Evolutionary conservation across 129 eudicot genomes (phyloP), one percentile per base, ranked within the genome.

Genomic region (Solidago caesia): DNA sequence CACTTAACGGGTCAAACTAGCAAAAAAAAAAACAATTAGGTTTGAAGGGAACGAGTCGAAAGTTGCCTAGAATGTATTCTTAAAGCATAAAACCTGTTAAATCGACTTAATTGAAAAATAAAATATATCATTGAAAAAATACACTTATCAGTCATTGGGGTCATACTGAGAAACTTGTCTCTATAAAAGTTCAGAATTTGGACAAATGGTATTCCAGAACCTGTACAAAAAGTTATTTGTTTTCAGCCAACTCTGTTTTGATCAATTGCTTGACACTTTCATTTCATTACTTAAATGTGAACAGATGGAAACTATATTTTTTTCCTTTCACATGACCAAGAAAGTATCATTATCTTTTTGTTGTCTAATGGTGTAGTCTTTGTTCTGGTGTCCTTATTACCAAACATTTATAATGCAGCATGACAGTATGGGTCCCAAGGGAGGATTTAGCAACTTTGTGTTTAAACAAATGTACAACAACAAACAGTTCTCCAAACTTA

Each of bases 361-460:
- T 27, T 10, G 56, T 58, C 9, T 70, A 72, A 72, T 58, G 12
- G 16, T 10, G 15, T 14, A 11, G 13, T 43, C 48, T 64, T 29
- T 72, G 27, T 61, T 49, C 42, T 42, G 44, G 75, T 58, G 74
- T 43, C 46, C 69, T 58, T 26, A 67, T 41, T 60, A 48, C 65
- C 68, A 21, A 68, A 9, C 69, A 15, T 81, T 56, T 15, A 79
- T 74, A 55, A 44, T 75, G 82, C 89, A 94, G 98, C 88, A 84
- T 71, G 91, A 91, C 75, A 91, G 97, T 83, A 82, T 88, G 93
- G 98, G 98, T 26, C 93, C 96, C 12, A 94, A 80, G 79, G 93
- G 98, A 76, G 98, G 98, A 53, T 94, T 88, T 68, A 85, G 97
- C 68, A 69, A 87, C 85, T 94, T 85, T 46, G 97, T 91, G 73